A percentile compares a stretch with the other conserved stretches of the same genome.
These are phyloP conservation scores for Hypoxylon trugodes DNA, from an alignment of 495 filamentous ascomycete species.

Conservation along the genomic window DNA sequence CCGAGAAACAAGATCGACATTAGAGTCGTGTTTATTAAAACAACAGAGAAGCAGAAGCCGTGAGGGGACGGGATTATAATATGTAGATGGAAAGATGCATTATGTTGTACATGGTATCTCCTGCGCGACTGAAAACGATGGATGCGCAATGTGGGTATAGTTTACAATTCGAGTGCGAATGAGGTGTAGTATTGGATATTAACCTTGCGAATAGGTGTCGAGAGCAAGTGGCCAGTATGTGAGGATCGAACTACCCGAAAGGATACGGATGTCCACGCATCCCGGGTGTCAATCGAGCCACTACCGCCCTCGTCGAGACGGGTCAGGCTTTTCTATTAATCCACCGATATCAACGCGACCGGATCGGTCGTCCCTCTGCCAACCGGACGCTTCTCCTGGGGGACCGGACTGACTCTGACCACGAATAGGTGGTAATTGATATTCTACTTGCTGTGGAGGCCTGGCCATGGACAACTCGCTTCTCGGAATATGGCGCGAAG, in stretches of 20 bases:
- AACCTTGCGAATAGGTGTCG: conserved; percentile 19
- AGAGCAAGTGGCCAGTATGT: background rate
- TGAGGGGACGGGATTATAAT: conserved; percentile 27
- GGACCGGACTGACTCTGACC: conserved; percentile 49
- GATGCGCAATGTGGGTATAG: conserved; percentile 38
- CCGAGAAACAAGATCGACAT: conserved; percentile 3
- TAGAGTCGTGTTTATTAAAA: conserved; percentile 35
- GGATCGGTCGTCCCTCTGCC: conserved; percentile 55
- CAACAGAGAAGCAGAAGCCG: conserved; percentile 23
- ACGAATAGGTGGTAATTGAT: conserved; percentile 62
- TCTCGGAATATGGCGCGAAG: conserved; percentile 55
- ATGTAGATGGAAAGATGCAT: conserved; percentile 45
- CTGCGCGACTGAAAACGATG: conserved; percentile 39
- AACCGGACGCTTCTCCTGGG: conserved; percentile 44
- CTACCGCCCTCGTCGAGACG: conserved; percentile 40
- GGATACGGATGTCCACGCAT: background rate
- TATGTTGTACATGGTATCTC: conserved; percentile 51
- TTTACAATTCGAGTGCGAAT: conserved; percentile 40
- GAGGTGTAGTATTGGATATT: conserved; percentile 33
- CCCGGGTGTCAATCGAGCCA: conserved; percentile 15
- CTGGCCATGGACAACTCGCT: conserved; percentile 52
- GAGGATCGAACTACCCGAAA: conserved; percentile 11
- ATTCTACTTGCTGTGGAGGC: conserved; percentile 50
- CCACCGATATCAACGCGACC: conserved; percentile 63
- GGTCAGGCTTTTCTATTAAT: conserved; percentile 57